These are phyloP conservation scores for Inonotus obliquus DNA, from an alignment of 1,284 basidiomycete genomes.

Conservation along the genomic window DNA sequence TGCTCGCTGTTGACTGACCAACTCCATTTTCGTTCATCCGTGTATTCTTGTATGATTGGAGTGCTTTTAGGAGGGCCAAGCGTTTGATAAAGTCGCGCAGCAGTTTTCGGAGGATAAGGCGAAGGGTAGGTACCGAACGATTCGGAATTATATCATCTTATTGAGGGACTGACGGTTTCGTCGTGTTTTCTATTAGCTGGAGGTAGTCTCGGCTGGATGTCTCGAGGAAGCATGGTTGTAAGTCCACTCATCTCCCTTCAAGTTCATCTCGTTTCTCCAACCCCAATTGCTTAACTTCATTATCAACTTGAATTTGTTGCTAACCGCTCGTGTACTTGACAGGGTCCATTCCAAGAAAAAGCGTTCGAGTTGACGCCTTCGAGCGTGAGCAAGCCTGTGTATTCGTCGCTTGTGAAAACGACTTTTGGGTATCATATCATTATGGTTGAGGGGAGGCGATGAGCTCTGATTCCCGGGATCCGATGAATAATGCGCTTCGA, in stretches of 20 bases:
- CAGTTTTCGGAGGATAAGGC: slow-evolving; percentile 88
- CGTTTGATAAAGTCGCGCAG: slow-evolving; percentile 82
- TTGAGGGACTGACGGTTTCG: not conserved
- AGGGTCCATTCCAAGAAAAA: slow-evolving; percentile 77
- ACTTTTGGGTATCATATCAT: slow-evolving; percentile 84
- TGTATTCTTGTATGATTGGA: no score
- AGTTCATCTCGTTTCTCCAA: not conserved
- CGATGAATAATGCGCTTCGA: no score
- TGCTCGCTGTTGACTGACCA: not conserved
- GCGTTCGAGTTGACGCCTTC: slow-evolving; percentile 77
- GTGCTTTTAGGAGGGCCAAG: slow-evolving; percentile 40
- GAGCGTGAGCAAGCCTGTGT: slow-evolving; percentile 22
- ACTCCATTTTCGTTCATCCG: slow-evolving; percentile 45
- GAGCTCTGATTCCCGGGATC: slow-evolving; percentile 19
- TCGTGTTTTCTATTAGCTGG: slow-evolving; percentile 45
- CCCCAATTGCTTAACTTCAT: no score
- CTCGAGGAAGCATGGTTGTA: slow-evolving; percentile 50
- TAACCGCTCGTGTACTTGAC: not conserved
- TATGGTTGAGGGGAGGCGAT: slow-evolving; percentile 80
- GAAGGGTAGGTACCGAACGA: slow-evolving; percentile 47
- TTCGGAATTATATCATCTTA: not conserved
- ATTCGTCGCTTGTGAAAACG: slow-evolving; percentile 60
- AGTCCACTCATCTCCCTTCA: not conserved
- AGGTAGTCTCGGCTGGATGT: slow-evolving; percentile 82
- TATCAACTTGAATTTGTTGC: no score